Evolutionary conservation across 2,329 filamentous ascomycete species (phyloP).

Genomic region (Dothiorella sarmentorum): DNA sequence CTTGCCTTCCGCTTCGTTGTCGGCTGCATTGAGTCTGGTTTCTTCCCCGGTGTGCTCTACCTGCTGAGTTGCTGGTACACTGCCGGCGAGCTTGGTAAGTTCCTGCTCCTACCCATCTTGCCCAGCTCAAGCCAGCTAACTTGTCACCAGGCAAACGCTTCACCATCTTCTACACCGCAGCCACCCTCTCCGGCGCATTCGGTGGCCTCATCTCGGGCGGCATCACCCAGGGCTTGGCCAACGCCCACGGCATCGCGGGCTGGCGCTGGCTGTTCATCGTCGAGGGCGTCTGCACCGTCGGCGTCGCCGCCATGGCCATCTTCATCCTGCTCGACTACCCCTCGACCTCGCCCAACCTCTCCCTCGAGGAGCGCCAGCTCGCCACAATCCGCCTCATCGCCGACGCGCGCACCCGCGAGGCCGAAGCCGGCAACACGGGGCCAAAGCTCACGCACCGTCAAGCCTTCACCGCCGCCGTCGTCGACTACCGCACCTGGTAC

Average conservation of each 20-base stretch:
- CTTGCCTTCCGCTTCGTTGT: conserved; percentile 47
- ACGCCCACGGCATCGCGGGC: conserved; percentile 38
- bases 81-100: conserved; percentile 13
- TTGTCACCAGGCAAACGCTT: conserved; percentile 63
- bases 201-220: conserved; percentile 55
- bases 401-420: conserved; percentile 1
- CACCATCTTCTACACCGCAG: conserved; percentile 59
- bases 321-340: conserved; percentile 61
- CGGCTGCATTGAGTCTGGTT: conserved; percentile 36
- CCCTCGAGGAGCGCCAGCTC: conserved; percentile 43
- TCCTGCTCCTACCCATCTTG: neutral
- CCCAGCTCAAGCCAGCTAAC: conserved; percentile 31
- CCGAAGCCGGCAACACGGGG: neutral
- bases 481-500: conserved; percentile 17
- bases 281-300: conserved; percentile 24
- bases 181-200: conserved; percentile 58
- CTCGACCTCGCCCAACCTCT: conserved; percentile 56
- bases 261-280: conserved; percentile 38
- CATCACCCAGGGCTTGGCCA: conserved; percentile 56
- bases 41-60: conserved; percentile 19
- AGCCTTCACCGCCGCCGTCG: conserved; percentile 16
- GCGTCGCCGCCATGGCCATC: conserved; percentile 27
- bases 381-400: conserved; percentile 14
- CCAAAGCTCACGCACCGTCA: conserved; percentile 7
- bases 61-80: conserved; percentile 19